Percentiles rank a stretch among this genome's conserved stretches.
These are phyloP conservation scores for Phytophthora idaei DNA, from an alignment of 352 stramenopile genomes.

Conservation along the genomic window DNA sequence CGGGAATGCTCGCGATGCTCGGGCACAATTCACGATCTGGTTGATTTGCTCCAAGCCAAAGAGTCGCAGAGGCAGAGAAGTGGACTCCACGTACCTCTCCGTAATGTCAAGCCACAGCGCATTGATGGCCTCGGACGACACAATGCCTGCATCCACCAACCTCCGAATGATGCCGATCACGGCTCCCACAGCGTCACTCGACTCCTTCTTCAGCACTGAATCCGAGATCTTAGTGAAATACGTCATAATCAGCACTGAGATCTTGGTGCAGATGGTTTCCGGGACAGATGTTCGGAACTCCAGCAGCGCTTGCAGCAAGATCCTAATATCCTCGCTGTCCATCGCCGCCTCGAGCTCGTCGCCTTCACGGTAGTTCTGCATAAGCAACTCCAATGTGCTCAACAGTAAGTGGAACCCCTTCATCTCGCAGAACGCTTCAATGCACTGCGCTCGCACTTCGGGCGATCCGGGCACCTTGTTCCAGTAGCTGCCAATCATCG, in stretches of 20 bases:
- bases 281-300: constrained; percentile 74
- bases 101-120: constrained; percentile 85
- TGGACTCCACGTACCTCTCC: constrained; percentile 88
- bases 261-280: constrained; percentile 62
- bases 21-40: constrained; percentile 91
- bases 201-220: constrained; percentile 85
- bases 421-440: constrained; percentile 81
- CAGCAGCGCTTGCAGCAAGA: constrained; percentile 80
- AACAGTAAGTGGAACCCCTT: constrained; percentile 81
- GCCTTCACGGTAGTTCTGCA: constrained; percentile 50
- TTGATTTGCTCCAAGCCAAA: constrained; percentile 95
- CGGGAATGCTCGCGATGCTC: constrained; percentile 85
- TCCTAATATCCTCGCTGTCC: constrained; percentile 82
- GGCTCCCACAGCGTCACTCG: constrained; percentile 78
- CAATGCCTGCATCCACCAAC: constrained; percentile 69
- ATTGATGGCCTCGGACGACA: constrained; percentile 65
- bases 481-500: constrained; percentile 91
- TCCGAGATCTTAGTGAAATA: constrained; percentile 84
- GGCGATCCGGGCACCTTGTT: constrained; percentile 85
- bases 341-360: constrained; percentile 61
- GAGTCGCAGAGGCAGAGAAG: constrained; percentile 92
- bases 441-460: constrained; percentile 85
- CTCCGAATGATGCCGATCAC: constrained; percentile 82
- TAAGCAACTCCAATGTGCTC: constrained; percentile 73
- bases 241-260: constrained; percentile 82